phyloP scores from a whole-genome alignment of 441 rosid genomes.

The Francoa sonchifolia region DNA sequence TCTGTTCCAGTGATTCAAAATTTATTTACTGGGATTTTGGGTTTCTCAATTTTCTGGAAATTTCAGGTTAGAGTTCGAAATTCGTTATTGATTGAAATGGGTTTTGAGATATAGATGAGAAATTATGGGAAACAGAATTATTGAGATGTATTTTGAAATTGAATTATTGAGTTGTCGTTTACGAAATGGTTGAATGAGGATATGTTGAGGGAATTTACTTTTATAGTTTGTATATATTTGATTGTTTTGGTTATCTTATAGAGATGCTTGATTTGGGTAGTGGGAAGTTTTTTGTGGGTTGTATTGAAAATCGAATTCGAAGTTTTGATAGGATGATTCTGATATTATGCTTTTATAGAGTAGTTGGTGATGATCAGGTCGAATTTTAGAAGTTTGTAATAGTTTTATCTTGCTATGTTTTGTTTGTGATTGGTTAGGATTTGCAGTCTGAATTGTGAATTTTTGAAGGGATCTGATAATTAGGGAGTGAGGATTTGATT shows the following conservation, averaged over 20 bases:
- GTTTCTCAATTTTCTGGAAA: constrained; percentile 2
- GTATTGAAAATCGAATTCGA: too few species aligned
- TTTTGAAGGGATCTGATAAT: constrained; percentile 1
- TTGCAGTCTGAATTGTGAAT: constrained; percentile 1
- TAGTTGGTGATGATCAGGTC: too few species aligned
- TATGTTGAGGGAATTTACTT: not conserved
- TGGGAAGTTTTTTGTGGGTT: too few species aligned
- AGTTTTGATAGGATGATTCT: too few species aligned
- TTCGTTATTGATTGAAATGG: too few species aligned
- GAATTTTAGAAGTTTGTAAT: too few species aligned
- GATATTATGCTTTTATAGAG: too few species aligned
- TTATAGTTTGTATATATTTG: too few species aligned
- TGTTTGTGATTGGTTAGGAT: constrained; percentile 8
- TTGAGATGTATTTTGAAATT: not conserved
- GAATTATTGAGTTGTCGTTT: not conserved
- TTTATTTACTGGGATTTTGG: too few species aligned
- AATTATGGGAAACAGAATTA: not conserved
- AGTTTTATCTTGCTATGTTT: too few species aligned
- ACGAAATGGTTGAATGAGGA: not conserved
- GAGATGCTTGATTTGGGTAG: constrained; percentile 6
- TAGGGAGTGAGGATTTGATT: constrained; percentile 10
- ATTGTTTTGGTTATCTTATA: not conserved
- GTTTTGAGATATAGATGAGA: not conserved
- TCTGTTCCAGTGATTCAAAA: too few species aligned
- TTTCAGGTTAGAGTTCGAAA: constrained; percentile 14